Evolutionary conservation across 805 yeast species (phyloP).

Genomic region (Myxozyma geophila): DNA sequence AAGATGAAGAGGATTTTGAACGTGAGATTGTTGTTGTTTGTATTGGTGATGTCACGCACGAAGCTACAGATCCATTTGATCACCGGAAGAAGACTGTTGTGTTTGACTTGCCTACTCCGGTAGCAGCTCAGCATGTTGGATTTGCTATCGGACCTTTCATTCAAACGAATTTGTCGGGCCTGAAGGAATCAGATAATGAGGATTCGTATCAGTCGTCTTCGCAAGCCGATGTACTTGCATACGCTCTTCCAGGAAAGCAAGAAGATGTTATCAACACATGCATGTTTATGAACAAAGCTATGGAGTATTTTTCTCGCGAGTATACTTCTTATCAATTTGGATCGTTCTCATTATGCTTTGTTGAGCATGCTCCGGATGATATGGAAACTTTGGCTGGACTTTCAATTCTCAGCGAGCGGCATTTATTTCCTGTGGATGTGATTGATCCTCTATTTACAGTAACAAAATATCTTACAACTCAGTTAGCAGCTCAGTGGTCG

Average conservation of each 20-base stretch:
- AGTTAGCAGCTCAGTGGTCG: slow-evolving; percentile 87
- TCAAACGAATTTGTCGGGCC: slow-evolving; percentile 58
- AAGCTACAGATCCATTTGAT: slow-evolving; percentile 74
- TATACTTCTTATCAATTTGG: slow-evolving; percentile 93
- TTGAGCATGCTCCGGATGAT: slow-evolving; percentile 57
- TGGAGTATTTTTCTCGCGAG: slow-evolving; percentile 82
- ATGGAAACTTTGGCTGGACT: slow-evolving; percentile 75
- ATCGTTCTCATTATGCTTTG: slow-evolving; percentile 76
- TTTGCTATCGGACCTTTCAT: slow-evolving; percentile 93
- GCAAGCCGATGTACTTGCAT: slow-evolving; percentile 54
- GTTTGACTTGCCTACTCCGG: slow-evolving; percentile 78
- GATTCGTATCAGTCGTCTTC: slow-evolving; percentile 42
- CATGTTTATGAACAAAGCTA: slow-evolving; percentile 72
- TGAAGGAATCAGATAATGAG: slow-evolving; percentile 46
- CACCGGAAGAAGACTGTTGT: slow-evolving; percentile 71
- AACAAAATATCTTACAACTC: slow-evolving; percentile 69
- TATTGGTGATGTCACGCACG: slow-evolving; percentile 54
- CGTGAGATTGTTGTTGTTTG: slow-evolving; percentile 50
- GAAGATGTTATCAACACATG: slow-evolving; percentile 71
- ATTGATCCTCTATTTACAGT: slow-evolving; percentile 78
- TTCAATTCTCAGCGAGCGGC: slow-evolving; percentile 60
- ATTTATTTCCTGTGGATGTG: slow-evolving; percentile 71
- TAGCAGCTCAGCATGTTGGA: slow-evolving; percentile 92
- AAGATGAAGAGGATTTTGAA: slow-evolving; percentile 48
- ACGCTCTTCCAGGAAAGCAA: slow-evolving; percentile 63